Percentiles rank a stretch among this genome's conserved stretches.
Evolutionary conservation across 345 rosid species (phyloP).

Genomic region (Arabidopsis thaliana): DNA sequence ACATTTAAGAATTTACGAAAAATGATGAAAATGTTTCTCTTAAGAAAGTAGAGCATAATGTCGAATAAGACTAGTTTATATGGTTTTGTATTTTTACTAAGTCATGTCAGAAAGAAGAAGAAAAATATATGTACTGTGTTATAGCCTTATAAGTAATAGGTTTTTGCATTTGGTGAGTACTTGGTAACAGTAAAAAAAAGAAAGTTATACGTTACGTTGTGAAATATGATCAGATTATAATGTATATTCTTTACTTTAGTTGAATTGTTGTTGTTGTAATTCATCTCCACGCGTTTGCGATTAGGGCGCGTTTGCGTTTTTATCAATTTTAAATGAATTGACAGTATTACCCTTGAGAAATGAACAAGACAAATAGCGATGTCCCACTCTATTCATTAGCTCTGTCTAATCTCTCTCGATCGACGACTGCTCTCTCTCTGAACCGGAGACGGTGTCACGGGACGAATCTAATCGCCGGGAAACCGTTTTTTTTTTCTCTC

Average conservation of each 20-base stretch:
- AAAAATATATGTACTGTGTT: not conserved
- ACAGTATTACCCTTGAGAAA: constrained; percentile 19
- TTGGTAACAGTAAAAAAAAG: not conserved
- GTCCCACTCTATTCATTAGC: constrained; percentile 16
- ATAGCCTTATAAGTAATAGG: too few species aligned
- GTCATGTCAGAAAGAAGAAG: too few species aligned
- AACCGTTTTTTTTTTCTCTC: not conserved
- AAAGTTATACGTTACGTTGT: too few species aligned
- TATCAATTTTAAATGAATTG: not conserved
- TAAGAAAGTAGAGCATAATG: too few species aligned
- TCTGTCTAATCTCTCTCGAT: constrained; percentile 39
- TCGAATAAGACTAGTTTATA: too few species aligned
- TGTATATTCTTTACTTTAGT: too few species aligned
- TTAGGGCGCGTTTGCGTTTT: constrained; percentile 19
- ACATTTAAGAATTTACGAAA: too few species aligned
- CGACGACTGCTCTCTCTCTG: constrained; percentile 39
- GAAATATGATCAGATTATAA: not conserved
- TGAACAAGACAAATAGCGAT: constrained; percentile 34
- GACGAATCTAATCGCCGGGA: constrained; percentile 28
- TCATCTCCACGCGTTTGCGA: constrained; percentile 10
- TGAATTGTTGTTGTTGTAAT: not conserved
- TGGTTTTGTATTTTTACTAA: too few species aligned
- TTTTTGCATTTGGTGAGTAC: not conserved
- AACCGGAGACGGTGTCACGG: constrained; percentile 37
- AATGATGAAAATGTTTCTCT: too few species aligned